phyloP scores from a whole-genome alignment of 2,329 filamentous ascomycete species.

The Aspergillus calidoustus region DNA sequence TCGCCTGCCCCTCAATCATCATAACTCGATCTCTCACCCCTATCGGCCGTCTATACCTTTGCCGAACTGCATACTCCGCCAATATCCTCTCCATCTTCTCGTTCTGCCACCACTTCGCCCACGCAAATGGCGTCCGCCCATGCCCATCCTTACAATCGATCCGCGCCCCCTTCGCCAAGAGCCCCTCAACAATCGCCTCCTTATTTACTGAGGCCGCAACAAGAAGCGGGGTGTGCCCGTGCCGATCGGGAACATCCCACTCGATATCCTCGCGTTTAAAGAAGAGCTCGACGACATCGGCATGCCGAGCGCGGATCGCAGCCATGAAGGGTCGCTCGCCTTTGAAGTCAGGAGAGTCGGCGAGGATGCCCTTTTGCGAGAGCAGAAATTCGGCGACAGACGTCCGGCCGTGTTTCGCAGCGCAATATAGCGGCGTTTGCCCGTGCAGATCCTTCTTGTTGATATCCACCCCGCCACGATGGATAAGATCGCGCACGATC shows the following conservation, averaged over 20 bases:
- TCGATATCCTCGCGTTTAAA: neutral
- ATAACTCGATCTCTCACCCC: neutral
- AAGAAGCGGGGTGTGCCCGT: neutral
- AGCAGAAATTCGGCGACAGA: neutral
- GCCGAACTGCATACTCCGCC: neutral
- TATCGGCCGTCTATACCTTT: neutral
- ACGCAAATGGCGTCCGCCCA: slow-evolving; percentile 1
- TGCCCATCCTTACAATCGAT: neutral
- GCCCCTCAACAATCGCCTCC: neutral
- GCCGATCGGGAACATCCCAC: neutral
- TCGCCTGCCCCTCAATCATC: neutral
- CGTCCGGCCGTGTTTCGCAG: neutral
- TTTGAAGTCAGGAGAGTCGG: neutral
- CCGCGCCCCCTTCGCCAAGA: neutral
- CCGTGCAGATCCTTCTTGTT: neutral
- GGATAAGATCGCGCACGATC: neutral
- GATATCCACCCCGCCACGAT: neutral
- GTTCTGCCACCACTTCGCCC: neutral
- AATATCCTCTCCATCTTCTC: neutral
- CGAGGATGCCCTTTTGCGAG: neutral
- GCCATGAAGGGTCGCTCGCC: neutral
- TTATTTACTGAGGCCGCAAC: neutral
- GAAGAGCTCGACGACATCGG: neutral
- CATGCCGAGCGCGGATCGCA: neutral
- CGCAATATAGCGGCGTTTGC: neutral